These are phyloP conservation scores for Aspergillus saccharolyticus DNA, from an alignment of 495 filamentous ascomycete genomes.

Conservation along the genomic window DNA sequence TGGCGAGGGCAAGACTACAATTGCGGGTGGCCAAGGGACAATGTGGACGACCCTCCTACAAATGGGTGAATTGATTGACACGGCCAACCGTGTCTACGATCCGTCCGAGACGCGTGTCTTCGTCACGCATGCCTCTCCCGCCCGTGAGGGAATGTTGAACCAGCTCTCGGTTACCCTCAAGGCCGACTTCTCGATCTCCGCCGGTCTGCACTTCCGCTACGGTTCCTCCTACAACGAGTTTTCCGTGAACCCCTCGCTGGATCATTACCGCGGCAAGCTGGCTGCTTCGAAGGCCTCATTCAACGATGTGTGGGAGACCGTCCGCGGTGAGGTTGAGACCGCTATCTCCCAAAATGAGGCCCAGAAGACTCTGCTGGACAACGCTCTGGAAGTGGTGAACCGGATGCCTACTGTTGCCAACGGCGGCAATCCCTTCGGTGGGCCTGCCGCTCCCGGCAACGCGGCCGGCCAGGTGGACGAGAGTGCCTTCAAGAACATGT, in stretches of 20 bases:
- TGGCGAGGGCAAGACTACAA: conserved; percentile 94
- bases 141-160: conserved; percentile 93
- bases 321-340: conserved; percentile 88
- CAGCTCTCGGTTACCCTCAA: conserved; percentile 97
- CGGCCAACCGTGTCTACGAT: conserved; percentile 96
- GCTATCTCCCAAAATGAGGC: conserved; percentile 89
- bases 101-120: conserved; percentile 98
- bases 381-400: conserved; percentile 82
- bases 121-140: conserved; percentile 94
- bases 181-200: conserved; percentile 97
- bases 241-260: conserved; percentile 94
- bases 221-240: conserved; percentile 99
- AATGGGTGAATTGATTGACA: conserved; percentile 98
- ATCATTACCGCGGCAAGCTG: conserved; percentile 98
- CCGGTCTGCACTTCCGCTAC: conserved; percentile 97
- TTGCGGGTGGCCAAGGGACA: conserved; percentile 96
- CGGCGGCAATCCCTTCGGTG: conserved; percentile 94
- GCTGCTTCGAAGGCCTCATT: conserved; percentile 99
- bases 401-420: conserved; percentile 96
- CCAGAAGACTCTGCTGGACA: conserved; percentile 83
- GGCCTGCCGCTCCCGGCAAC: conserved; percentile 65
- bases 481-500: conserved; percentile 99
- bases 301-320: conserved; percentile 99
- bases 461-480: conserved; percentile 90
- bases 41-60: conserved; percentile 99